Evolutionary conservation across 371 early-diverging fungal species (phyloP).

Genomic region (Mucor lusitanicus): DNA sequence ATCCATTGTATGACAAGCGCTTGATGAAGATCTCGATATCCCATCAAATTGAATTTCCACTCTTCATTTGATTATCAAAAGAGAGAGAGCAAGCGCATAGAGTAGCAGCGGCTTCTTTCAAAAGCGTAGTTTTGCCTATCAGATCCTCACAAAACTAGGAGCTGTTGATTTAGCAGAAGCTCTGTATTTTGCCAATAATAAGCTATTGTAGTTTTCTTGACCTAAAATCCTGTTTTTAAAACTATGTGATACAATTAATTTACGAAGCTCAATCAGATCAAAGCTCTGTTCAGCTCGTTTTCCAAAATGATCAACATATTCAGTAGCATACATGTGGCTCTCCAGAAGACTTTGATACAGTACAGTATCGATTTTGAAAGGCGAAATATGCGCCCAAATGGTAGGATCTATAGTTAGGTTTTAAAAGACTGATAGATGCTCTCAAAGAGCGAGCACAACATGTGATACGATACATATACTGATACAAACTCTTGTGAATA

Average conservation of each 20-base stretch:
- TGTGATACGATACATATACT: no score
- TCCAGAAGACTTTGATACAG: no score
- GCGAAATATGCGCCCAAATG: no score
- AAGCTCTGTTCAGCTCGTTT: neutral
- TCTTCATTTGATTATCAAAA: neutral
- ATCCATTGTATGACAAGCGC: neutral
- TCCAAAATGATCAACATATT: neutral
- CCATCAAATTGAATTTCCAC: neutral
- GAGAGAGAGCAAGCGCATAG: neutral
- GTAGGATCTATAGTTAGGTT: no score
- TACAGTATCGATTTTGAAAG: no score
- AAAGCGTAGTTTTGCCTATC: neutral
- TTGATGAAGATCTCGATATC: neutral
- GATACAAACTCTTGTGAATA: no score
- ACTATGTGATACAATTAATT: neutral
- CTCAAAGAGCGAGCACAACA: no score
- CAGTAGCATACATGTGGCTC: no score
- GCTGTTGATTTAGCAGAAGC: neutral
- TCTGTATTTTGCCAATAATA: no score
- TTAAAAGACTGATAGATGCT: no score
- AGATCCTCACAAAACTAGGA: neutral
- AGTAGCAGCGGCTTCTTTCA: neutral
- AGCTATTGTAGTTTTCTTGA: neutral
- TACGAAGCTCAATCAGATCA: no score
- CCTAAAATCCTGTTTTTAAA: neutral